These are phyloP conservation scores for Auricularia sp. DNA, from an alignment of 768 basidiomycete genomes.

Conservation along the genomic window DNA sequence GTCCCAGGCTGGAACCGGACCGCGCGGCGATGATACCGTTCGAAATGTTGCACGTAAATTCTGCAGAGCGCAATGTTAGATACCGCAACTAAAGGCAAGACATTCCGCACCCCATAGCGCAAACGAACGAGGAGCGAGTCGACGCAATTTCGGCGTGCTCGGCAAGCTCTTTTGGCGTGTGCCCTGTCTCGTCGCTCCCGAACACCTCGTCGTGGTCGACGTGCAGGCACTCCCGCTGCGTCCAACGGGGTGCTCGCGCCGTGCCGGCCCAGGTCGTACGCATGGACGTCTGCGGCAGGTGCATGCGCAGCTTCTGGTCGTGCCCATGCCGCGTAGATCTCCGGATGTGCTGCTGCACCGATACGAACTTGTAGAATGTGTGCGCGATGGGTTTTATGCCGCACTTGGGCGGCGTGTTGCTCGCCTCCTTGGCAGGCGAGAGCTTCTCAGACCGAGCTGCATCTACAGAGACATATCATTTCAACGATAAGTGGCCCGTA, in stretches of 20 bases:
- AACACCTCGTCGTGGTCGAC: neutral
- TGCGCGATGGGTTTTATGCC: conserved; percentile 4
- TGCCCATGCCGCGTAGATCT: conserved; percentile 10
- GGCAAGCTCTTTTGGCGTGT: neutral
- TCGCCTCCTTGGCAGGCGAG: conserved; percentile 1
- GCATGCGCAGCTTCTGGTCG: conserved; percentile 9
- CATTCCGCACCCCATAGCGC: conserved; percentile 14
- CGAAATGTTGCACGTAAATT: conserved; percentile 16
- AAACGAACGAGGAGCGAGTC: conserved; percentile 15
- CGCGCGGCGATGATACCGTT: neutral
- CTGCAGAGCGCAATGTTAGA: conserved; percentile 7
- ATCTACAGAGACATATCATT: neutral
- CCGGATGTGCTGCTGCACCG: conserved; percentile 14
- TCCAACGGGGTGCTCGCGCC: neutral
- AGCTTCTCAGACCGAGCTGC: neutral
- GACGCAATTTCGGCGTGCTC: conserved; percentile 5
- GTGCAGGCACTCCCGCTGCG: too few relatives aligned
- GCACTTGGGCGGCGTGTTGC: conserved; percentile 2
- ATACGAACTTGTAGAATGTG: conserved; percentile 13
- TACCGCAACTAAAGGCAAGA: conserved; percentile 1
- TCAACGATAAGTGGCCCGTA: neutral
- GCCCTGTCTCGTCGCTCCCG: conserved; percentile 6
- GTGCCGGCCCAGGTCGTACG: conserved; percentile 11
- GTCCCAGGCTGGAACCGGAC: neutral
- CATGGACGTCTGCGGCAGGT: conserved; percentile 13